Conservation (phyloP, 176 grass and related monocot genomes). For the Oryza coarctata region DNA sequence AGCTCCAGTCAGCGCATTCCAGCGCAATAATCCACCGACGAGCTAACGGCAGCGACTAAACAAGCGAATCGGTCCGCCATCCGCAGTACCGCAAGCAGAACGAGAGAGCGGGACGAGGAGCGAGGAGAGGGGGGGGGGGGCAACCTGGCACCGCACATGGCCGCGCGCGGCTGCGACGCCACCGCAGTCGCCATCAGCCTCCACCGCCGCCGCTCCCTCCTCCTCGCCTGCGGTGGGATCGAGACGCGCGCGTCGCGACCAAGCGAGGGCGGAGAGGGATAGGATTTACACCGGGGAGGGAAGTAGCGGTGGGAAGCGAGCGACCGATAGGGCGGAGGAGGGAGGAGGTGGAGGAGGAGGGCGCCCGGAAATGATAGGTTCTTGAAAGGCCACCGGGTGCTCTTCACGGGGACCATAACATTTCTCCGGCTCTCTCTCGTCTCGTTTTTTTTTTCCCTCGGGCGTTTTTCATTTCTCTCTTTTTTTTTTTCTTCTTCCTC, state of each 20-base stretch:
- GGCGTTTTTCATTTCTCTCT: neutral
- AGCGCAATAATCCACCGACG: neutral
- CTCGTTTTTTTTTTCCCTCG: neutral
- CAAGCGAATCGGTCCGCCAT: neutral
- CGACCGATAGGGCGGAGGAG: neutral
- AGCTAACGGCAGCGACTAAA: slow-evolving; percentile 6
- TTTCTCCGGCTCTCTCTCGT: neutral
- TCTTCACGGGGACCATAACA: slow-evolving; percentile 40
- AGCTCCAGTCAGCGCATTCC: slow-evolving; percentile 18
- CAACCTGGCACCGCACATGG: slow-evolving; percentile 40
- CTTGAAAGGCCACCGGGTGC: slow-evolving; percentile 45
- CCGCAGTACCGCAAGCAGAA: neutral
- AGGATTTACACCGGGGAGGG: slow-evolving; percentile 54
- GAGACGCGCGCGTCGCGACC: neutral
- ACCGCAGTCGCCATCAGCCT: slow-evolving; percentile 42
- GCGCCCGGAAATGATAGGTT: slow-evolving; percentile 51
- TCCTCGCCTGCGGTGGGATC: slow-evolving; percentile 12
- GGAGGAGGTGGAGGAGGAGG: neutral
- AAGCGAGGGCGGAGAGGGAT: slow-evolving; percentile 27
- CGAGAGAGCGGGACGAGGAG: neutral
- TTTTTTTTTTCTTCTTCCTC: neutral
- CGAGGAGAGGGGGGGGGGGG: neutral
- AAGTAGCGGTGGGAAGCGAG: slow-evolving; percentile 47
- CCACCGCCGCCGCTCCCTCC: neutral
- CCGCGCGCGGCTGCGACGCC: slow-evolving; percentile 47